These are phyloP conservation scores for Sordariomycetes sp. DNA, from an alignment of 2,329 filamentous ascomycete genomes.

Conservation along the genomic window DNA sequence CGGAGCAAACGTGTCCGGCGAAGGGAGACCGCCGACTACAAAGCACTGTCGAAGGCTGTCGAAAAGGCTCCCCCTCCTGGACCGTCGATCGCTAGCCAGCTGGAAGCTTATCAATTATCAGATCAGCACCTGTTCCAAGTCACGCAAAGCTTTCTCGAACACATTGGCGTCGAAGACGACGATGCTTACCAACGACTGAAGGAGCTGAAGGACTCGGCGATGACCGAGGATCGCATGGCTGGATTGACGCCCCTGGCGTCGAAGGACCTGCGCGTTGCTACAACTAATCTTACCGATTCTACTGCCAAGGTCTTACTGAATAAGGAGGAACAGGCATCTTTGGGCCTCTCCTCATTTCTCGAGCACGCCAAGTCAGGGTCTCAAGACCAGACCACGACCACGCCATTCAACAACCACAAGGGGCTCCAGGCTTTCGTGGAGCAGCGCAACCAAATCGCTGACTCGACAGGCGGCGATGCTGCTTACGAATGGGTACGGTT, in stretches of 20 bases:
- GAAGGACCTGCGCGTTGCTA: slow-evolving; percentile 36
- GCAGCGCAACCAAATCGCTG: slow-evolving; percentile 28
- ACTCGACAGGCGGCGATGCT: slow-evolving; percentile 47
- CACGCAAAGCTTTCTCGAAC: slow-evolving; percentile 45
- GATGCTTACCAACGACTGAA: slow-evolving; percentile 32
- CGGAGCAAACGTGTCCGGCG: slow-evolving; percentile 57
- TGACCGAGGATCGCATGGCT: slow-evolving; percentile 37
- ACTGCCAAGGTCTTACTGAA: slow-evolving; percentile 41
- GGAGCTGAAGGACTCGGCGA: slow-evolving; percentile 43
- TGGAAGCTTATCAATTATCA: slow-evolving; percentile 47
- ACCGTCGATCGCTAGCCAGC: slow-evolving; percentile 41
- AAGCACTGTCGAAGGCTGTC: slow-evolving; percentile 24
- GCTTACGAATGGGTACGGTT: slow-evolving; percentile 48
- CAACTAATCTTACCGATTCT: slow-evolving; percentile 44
- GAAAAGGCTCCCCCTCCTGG: slow-evolving; percentile 45
- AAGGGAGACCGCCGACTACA: slow-evolving; percentile 26
- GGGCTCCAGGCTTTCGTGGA: slow-evolving; percentile 44
- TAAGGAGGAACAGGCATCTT: slow-evolving; percentile 40
- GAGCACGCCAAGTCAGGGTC: slow-evolving; percentile 52
- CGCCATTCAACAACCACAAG: slow-evolving; percentile 40
- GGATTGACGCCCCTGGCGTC: slow-evolving; percentile 37
- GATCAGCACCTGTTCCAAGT: slow-evolving; percentile 47
- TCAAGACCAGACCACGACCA: slow-evolving; percentile 36
- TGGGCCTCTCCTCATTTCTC: slow-evolving; percentile 52
- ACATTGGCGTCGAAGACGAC: slow-evolving; percentile 43